Evolutionary conservation across 495 filamentous ascomycete genomes (phyloP), one percentile per base, ranked within the genome.

Genomic region (Staphylotrichum tortipilum): DNA sequence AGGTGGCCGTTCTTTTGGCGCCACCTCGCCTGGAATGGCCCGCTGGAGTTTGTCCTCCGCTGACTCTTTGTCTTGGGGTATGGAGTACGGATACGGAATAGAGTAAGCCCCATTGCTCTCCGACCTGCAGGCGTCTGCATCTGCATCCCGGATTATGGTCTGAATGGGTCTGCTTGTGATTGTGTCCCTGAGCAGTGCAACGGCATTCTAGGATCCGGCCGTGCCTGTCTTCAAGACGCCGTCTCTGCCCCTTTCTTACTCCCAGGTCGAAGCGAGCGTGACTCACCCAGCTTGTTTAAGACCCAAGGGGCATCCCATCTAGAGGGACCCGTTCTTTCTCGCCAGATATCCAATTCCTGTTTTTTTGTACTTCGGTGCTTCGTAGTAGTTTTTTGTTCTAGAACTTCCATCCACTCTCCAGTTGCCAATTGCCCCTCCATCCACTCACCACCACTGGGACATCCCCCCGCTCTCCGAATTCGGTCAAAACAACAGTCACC

Each of bases 391-490:
- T 45, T 12, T 26, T 22, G 9, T 8, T 24, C n/a, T 14, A 10
- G 21, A 24, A n/a, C 37, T 24, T 22, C 8, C 7, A 40, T 12
- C n/a, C 19, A n/a, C n/a, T n/a, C 10, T 28, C 10, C 9, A 40
- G 23, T 23, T 17, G 15, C 38, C 22, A 12, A 21, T 14, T 15
- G 18, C 33, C 33, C 34, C 35, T n/a, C n/a, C n/a, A n/a, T n/a
- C n/a, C n/a, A n/a, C n/a, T n/a, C n/a, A n/a, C n/a, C n/a, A n/a
- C n/a, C n/a, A n/a, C n/a, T n/a, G n/a, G n/a, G n/a, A n/a, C n/a
- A n/a, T n/a, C n/a, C n/a, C 9, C 44, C 26, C 26, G 26, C 26
- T 5, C 26, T 37, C 44, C 51, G 45, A 54, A 38, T 28, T 49
- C 51, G 50, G 50, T 41, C 36, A 34, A 33, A 18, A 7, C 28